Percentiles rank a stretch among this genome's conserved stretches.
Evolutionary conservation across 345 rosid species (phyloP).

Genomic region (Viola odorata): DNA sequence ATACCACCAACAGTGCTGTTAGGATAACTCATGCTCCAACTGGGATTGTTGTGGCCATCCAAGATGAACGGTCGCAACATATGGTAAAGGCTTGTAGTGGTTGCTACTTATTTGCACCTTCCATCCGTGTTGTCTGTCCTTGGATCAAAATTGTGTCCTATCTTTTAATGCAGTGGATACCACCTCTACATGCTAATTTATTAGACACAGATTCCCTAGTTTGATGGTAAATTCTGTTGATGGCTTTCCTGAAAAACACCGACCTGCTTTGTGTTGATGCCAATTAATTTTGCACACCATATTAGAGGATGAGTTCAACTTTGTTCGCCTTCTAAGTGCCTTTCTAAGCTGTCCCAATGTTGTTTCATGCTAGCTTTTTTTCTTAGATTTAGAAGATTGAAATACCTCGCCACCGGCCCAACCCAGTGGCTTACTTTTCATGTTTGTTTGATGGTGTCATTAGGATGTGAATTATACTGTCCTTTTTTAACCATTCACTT

Average conservation of each 20-base stretch:
- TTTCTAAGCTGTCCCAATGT: too few relatives aligned
- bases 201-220: not conserved
- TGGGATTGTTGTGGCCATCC: constrained; percentile 78
- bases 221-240: not conserved
- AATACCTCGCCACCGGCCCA: too few relatives aligned
- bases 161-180: not conserved
- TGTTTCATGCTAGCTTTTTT: too few relatives aligned
- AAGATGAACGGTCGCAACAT: constrained; percentile 97
- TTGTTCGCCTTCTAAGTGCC: too few relatives aligned
- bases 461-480: not conserved
- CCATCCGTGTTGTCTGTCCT: not conserved
- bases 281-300: too few relatives aligned
- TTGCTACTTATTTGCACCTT: not conserved
- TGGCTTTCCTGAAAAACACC: not conserved
- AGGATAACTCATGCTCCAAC: constrained; percentile 73
- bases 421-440: not conserved
- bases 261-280: too few relatives aligned
- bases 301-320: too few relatives aligned
- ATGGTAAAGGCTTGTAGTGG: constrained; percentile 46
- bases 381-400: too few relatives aligned
- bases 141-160: not conserved
- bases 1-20: constrained; percentile 95
- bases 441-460: not conserved
- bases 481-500: not conserved
- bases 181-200: not conserved